Evolutionary conservation across 805 yeast genomes (phyloP).

Genomic region (Candida piceae): DNA sequence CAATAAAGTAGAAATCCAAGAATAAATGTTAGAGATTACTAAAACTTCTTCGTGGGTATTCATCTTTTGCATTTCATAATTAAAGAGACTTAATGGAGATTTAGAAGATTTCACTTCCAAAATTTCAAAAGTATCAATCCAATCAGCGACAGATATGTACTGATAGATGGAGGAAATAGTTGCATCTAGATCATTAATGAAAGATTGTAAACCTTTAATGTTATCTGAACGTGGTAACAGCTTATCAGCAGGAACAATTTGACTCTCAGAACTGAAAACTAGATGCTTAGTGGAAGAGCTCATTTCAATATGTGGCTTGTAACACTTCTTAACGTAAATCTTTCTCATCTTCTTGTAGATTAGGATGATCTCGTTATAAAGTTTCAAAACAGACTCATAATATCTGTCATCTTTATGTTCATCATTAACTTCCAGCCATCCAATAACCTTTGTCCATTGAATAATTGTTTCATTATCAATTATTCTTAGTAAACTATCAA

Average conservation of each 20-base stretch:
- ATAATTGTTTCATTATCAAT: constrained; percentile 60
- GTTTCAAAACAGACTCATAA: constrained; percentile 16
- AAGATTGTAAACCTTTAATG: constrained; percentile 48
- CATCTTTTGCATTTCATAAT: constrained; percentile 39
- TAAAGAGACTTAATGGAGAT: constrained; percentile 51
- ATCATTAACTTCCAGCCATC: constrained; percentile 19
- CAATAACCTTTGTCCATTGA: constrained; percentile 42
- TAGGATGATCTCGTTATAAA: constrained; percentile 27
- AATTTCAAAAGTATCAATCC: constrained; percentile 72
- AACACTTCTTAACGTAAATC: constrained; percentile 62
- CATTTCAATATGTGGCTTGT: constrained; percentile 51
- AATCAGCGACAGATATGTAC: constrained; percentile 60
- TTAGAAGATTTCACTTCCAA: constrained; percentile 65
- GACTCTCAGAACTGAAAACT: constrained; percentile 35
- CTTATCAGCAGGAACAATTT: constrained; percentile 33
- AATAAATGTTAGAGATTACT: constrained; percentile 61
- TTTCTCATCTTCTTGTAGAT: constrained; percentile 65
- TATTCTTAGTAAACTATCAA: constrained; percentile 60
- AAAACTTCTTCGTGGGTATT: constrained; percentile 49
- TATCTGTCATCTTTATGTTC: constrained; percentile 6
- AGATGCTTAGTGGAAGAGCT: constrained; percentile 22
- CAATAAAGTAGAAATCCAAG: constrained; percentile 59
- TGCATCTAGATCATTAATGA: constrained; percentile 59
- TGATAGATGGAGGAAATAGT: constrained; percentile 53
- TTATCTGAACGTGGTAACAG: constrained; percentile 31